Base-by-base conservation (phyloP, 441 rosid genomes). In the Sinapis alba region DNA sequence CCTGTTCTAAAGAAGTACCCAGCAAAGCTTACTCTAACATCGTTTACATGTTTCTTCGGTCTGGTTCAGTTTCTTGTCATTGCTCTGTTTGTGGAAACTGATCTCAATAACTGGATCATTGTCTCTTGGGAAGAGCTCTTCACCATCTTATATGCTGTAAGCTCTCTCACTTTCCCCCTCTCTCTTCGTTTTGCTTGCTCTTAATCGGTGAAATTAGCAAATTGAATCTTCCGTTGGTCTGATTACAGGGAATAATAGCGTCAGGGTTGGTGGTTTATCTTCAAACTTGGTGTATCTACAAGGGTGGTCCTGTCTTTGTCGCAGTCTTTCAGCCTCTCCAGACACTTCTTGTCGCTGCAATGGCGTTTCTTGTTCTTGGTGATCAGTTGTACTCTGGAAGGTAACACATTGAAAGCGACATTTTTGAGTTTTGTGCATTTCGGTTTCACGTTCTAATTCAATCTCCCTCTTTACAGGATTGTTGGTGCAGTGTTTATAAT, bases 321-420 rank as follows among this genome's bases (percentile, higher is more conserved):
- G 96, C 97, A 3, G 82, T 89, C 15, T 89, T 86, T 79, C 97
- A 88, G 80, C 97, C 98, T 3, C 61, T 92, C 65, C 94, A 87
- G 76, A 92, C 93, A 20, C 84, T 92, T 78, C 58, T 88, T 65
- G 97, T 90, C 12, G 93, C 96, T 27, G 63, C 84, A 66, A 86
- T 89, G 90, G 97, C 93, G 16, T 79, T 82, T 62, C 13, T 91
- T 50, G 62, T 86, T 58, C 91, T 90, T 41, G 90, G 96, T 32
- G 97, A 94, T 62, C 89, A 89, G 66, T 69, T 91, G 26, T 91
- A 84, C 81, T 76, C 85, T 0, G 96, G 96, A 80, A 71, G 96
- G 96, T 87, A 65, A 21, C 30, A 6, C 54, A 73, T 1, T 19
- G 47, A 19, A 36, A 24, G 24, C 32, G 0, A 32, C 28, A 61